Conservation (phyloP, 306 rosid genomes). For the Sophora flavescens region DNA sequence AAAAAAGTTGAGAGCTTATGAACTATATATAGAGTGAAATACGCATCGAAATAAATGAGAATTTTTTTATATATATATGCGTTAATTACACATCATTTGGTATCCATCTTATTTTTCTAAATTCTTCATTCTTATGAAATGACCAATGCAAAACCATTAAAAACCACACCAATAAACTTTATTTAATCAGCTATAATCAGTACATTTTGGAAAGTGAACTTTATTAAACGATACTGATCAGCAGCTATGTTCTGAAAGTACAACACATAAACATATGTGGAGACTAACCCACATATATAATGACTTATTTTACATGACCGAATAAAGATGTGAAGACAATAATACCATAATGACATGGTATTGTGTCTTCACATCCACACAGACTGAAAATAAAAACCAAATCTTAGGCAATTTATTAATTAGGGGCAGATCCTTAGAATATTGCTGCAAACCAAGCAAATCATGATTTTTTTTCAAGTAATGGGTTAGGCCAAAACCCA, state of each 20-base stretch:
- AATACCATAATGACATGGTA: background rate
- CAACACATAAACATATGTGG: background rate
- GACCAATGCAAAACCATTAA: too few species aligned
- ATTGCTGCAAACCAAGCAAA: background rate
- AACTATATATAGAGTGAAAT: too few species aligned
- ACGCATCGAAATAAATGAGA: too few species aligned
- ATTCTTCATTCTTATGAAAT: too few species aligned
- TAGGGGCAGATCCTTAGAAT: background rate
- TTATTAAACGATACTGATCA: too few species aligned
- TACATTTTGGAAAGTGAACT: background rate
- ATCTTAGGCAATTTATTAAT: background rate
- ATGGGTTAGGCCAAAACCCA: slow-evolving; percentile 32
- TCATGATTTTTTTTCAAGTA: too few species aligned
- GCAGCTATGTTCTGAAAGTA: too few species aligned
- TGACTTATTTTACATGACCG: background rate
- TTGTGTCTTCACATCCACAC: slow-evolving; percentile 1
- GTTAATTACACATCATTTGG: too few species aligned
- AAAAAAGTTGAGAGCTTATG: too few species aligned
- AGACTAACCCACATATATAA: background rate
- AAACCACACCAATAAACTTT: background rate
- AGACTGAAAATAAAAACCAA: background rate
- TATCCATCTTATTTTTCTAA: too few species aligned
- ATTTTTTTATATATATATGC: too few species aligned
- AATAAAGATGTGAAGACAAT: background rate
- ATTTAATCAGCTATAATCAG: background rate